Evolutionary conservation across 345 rosid genomes (phyloP), one percentile per base, ranked within the genome.

Genomic region (Citrus inodora): DNA sequence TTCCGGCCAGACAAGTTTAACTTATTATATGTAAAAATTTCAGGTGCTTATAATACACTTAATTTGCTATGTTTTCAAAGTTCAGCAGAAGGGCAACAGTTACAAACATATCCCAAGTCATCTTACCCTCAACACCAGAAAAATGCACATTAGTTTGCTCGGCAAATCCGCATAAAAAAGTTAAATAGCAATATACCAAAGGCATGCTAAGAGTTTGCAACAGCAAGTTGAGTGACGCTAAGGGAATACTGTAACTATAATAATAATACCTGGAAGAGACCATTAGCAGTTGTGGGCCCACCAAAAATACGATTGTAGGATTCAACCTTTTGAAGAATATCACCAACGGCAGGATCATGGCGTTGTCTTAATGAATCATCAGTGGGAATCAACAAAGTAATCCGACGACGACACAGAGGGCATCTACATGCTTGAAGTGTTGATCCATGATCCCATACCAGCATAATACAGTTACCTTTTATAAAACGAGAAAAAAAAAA

Each of bases 351-450:
- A 74, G 80, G 38, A 74, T 88, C 82, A 63, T 76, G 77, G 33
- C 91, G 90, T 72, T 82, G 82, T 76, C 90, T 80, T 37, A 82
- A 71, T 7, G 94, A 86, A 77, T 89, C 91, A 82, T 86, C 90
- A 53, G 86, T 80, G 32, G 97, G 97, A 78, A 96, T 93, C 73
- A 96, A 76, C 73, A 96, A 83, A 58, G 97, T 91, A 62, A 96
- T 94, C 74, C 79, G 86, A 67, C 99, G 90, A 51, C 97, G 97
- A 83, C 99, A 96, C 66, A 96, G 76, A 0, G 99, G 98, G 73
- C 99, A 96, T 80, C 83, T 91, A 78, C 98, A 95, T 9, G 97
- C 89, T 56, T 87, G 94, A 40, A 91, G 35, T 32, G 92, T 75
- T 9, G 95, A 90, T 64, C 91, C 94, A 71, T 92, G 97, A 61